These are phyloP conservation scores for Stemphylium vesicarium DNA, from an alignment of 2,329 filamentous ascomycete genomes.

Conservation along the genomic window DNA sequence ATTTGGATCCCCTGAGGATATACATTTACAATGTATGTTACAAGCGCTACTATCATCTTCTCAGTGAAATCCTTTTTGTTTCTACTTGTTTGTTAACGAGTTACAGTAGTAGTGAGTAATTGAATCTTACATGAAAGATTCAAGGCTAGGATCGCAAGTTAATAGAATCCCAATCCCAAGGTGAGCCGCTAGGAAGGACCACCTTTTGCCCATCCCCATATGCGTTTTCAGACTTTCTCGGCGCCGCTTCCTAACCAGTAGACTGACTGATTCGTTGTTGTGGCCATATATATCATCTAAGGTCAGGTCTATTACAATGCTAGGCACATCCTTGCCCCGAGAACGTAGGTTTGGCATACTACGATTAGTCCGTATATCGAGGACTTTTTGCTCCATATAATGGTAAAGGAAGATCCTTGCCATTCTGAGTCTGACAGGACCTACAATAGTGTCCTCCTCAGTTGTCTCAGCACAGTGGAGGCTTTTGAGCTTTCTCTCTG, in stretches of 20 bases:
- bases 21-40: no score
- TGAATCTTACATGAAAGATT: slow-evolving; percentile 6
- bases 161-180: slow-evolving; percentile 6
- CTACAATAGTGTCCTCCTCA: not conserved
- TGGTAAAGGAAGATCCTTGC: slow-evolving; percentile 8
- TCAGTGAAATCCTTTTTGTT: no score
- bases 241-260: slow-evolving; percentile 1
- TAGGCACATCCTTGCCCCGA: not conserved
- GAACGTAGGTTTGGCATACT: not conserved
- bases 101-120: no score
- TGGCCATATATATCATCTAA: no score
- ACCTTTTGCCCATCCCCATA: slow-evolving; percentile 4
- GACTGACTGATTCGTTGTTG: not conserved
- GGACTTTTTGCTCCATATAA: slow-evolving; percentile 2
- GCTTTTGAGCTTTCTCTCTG: no score
- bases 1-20: no score
- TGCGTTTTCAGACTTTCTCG: slow-evolving; percentile 5
- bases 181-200: slow-evolving; percentile 7
- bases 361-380: slow-evolving; percentile 6
- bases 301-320: not conserved
- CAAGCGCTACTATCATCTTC: no score
- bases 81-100: no score
- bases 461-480: no score
- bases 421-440: slow-evolving; percentile 1
- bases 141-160: slow-evolving; percentile 1